Evolutionary conservation across 495 filamentous ascomycete genomes (phyloP).

Genomic region (Daldinia grandis): DNA sequence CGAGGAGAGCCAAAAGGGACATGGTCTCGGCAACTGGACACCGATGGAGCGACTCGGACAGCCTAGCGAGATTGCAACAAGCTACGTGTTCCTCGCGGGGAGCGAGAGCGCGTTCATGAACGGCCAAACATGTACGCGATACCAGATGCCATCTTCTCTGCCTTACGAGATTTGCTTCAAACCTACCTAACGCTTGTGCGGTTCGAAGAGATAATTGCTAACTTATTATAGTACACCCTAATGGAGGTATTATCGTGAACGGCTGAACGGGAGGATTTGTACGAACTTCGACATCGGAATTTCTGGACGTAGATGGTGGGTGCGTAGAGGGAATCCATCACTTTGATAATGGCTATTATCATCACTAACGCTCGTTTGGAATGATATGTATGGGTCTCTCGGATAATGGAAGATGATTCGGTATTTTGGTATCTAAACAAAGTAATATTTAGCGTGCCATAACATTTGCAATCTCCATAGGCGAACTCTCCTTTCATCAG

Average conservation of each 20-base stretch:
- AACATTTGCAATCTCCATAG: background rate
- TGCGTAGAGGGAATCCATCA: background rate
- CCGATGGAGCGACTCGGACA: slow-evolving; percentile 63
- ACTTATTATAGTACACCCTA: slow-evolving; percentile 46
- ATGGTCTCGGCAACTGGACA: slow-evolving; percentile 57
- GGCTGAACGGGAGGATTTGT: background rate
- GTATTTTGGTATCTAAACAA: background rate
- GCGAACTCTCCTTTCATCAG: slow-evolving; percentile 14
- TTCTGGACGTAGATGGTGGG: background rate
- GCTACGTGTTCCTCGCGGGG: slow-evolving; percentile 68
- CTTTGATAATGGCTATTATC: background rate
- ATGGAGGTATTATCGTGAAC: slow-evolving; percentile 20
- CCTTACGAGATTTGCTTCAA: background rate
- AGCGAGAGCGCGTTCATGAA: slow-evolving; percentile 64
- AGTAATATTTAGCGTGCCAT: background rate
- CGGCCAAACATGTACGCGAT: slow-evolving; percentile 53
- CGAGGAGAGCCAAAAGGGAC: slow-evolving; percentile 61
- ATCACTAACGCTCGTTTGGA: background rate
- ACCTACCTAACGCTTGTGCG: background rate
- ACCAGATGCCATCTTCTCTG: background rate
- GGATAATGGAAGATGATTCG: background rate
- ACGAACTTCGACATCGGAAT: background rate
- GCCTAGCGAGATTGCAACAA: slow-evolving; percentile 69
- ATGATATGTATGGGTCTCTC: background rate
- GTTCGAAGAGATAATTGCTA: background rate